Conservation (phyloP, 164 flowering plant species). For the Magnolia changhungtana region DNA sequence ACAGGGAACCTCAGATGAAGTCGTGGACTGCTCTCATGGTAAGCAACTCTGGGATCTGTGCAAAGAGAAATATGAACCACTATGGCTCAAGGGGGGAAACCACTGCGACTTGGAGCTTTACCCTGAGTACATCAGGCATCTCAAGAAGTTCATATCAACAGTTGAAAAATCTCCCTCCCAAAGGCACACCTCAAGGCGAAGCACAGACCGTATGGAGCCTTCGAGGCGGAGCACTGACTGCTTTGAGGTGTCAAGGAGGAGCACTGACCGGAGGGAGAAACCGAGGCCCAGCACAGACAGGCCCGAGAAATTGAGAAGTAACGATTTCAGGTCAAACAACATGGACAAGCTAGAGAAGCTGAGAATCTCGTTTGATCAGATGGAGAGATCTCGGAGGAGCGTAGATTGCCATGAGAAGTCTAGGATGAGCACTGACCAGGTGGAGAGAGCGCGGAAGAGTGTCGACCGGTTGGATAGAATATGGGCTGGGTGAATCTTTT, state of each 20-base stretch:
- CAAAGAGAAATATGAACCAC: constrained; percentile 79
- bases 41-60: constrained; percentile 85
- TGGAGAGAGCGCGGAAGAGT: constrained; percentile 68
- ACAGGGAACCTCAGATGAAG: constrained; percentile 91
- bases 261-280: constrained; percentile 38
- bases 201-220: constrained; percentile 40
- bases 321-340: constrained; percentile 35
- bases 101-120: constrained; percentile 77
- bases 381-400: constrained; percentile 74
- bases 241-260: constrained; percentile 44
- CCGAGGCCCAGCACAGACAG: constrained; percentile 44
- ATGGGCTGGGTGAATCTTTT: constrained; percentile 35
- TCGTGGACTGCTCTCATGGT: constrained; percentile 86
- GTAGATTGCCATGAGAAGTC: constrained; percentile 66
- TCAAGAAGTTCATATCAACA: constrained; percentile 66
- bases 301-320: constrained; percentile 41
- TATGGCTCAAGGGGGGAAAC: constrained; percentile 86
- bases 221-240: constrained; percentile 49
- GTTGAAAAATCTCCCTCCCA: constrained; percentile 62
- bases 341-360: constrained; percentile 48
- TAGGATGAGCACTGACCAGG: constrained; percentile 55
- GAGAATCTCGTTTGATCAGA: constrained; percentile 46
- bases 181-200: constrained; percentile 45
- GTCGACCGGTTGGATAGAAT: constrained; percentile 77
- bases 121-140: constrained; percentile 75